These are phyloP conservation scores for Leccinum pellstonianum DNA, from an alignment of 768 basidiomycete species.

Conservation along the genomic window DNA sequence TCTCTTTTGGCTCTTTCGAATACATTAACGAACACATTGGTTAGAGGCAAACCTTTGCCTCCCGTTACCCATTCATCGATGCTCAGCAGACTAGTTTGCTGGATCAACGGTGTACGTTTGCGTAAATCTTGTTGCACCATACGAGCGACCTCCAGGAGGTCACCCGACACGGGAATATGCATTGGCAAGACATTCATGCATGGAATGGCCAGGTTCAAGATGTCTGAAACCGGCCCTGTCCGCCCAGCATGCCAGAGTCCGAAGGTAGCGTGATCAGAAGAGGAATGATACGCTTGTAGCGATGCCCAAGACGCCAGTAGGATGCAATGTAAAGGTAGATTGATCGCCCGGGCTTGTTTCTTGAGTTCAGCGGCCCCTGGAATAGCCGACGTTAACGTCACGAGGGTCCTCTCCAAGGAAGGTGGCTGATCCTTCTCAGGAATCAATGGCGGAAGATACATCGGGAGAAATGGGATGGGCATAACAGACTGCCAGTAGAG, in stretches of 20 bases:
- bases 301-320: constrained; percentile 45
- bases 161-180: constrained; percentile 24
- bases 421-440: neutral
- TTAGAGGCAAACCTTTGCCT: constrained; percentile 31
- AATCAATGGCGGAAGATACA: constrained; percentile 27
- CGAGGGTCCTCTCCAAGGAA: constrained; percentile 11
- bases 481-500: constrained; percentile 40
- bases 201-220: constrained; percentile 42
- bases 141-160: constrained; percentile 30
- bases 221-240: constrained; percentile 34
- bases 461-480: constrained; percentile 26
- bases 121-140: constrained; percentile 37
- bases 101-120: constrained; percentile 38
- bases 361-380: constrained; percentile 44
- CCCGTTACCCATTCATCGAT: constrained; percentile 39
- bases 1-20: constrained; percentile 35
- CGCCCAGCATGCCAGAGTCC: constrained; percentile 50
- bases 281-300: constrained; percentile 35
- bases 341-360: constrained; percentile 38
- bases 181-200: constrained; percentile 46
- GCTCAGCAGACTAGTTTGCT: constrained; percentile 39
- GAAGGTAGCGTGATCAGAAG: constrained; percentile 34
- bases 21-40: constrained; percentile 46
- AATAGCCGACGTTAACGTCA: constrained; percentile 41
- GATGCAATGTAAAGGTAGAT: constrained; percentile 40